Evolutionary conservation across 306 rosid species (phyloP), one percentile per base, ranked within the genome.

Genomic region (Trifolium subterraneum): DNA sequence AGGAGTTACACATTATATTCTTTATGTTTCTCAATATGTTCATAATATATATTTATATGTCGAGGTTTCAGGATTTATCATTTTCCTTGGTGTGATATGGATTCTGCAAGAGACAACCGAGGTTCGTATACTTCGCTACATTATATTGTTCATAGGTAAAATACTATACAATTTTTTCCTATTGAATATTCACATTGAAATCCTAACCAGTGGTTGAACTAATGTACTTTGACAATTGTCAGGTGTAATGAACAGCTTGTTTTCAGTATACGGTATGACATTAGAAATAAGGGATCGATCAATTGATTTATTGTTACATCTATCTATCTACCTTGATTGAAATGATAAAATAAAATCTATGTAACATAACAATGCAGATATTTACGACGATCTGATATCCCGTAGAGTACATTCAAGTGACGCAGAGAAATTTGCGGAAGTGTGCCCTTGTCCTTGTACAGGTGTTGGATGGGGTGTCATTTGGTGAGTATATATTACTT

Each of bases 381-480:
- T 89, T 25, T 89, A 89, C 8, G 93, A 89, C 36, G 90, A 89
- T 67, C 78, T 87, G 29, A 89, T 89, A 54, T 89, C 93, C 44
- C 90, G 89, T 2, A 81, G 93, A 83, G 93, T 89, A 33, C 79
- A 84, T 72, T 81, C 89, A 2, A 89, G 93, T 48, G 93, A 89
- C 70, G 93, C 93, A 6, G 93, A 89, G 70, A 89, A 89, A 61
- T 85, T 89, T 72, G 85, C 93, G 0, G 89, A 86, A 83, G 90
- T 81, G 38, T 89, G 93, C 70, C 93, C 90, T 39, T 89, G 90
- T 74, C 87, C 90, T 54, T 89, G 93, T 69, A 82, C 77, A 59
- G 93, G 93, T 68, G 79, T 80, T 64, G 93, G 90, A 71, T 89
- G 93, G 93, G 93, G 93, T 29, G 72, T 89, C 71, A 85, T 89